Evolutionary conservation across 139 green algal species (phyloP), one percentile per base, ranked within the genome.

Genomic region (Chara braunii): DNA sequence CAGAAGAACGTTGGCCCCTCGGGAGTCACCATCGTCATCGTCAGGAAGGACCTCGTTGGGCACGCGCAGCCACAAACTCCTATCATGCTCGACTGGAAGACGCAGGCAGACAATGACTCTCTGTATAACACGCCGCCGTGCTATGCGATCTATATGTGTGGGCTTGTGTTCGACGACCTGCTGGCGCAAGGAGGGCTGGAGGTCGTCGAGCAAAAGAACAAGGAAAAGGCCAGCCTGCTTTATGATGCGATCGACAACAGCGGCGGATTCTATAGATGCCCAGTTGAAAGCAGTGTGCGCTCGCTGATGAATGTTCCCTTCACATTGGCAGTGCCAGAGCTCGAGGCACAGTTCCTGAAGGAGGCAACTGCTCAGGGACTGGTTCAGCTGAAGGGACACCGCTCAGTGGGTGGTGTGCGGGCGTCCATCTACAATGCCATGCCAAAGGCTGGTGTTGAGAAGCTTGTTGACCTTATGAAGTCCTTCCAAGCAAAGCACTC

Each of bases 381-480:
- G 35, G 31, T 64, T 5, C 31, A 94, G 75, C 82, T 97, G 31
- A 98, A 98, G 81, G 92, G 92, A 0, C 92, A 98, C 80, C 83
- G 92, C 32, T 92, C 82, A 48, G 91, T 98, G 24, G 92, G 92
- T 28, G 92, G 92, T 73, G 95, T 97, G 89, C 85, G 92, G 31
- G 92, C 92, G 1, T 94, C 85, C 51, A 95, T 98, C 69, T 98
- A 98, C 83, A 98, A 98, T 71, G 87, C 88, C 34, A 96, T 98
- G 91, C 90, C 91, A 2, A 22, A 85, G 3, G 88, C 92, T 61
- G 92, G 87, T n/a, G 85, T 94, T 14, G 35, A 93, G 70, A 36
- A 58, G 37, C 81, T 98, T 40, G 89, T 77, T 0, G 59, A 61
- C 4, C 95, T 95, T 78, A 98, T 98, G 92, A 82, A 85, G 60